A percentile compares a stretch with the other conserved stretches of the same genome.
phyloP scores from a whole-genome alignment of 2,329 filamentous ascomycete species.

The Hypoxylon sp. region DNA sequence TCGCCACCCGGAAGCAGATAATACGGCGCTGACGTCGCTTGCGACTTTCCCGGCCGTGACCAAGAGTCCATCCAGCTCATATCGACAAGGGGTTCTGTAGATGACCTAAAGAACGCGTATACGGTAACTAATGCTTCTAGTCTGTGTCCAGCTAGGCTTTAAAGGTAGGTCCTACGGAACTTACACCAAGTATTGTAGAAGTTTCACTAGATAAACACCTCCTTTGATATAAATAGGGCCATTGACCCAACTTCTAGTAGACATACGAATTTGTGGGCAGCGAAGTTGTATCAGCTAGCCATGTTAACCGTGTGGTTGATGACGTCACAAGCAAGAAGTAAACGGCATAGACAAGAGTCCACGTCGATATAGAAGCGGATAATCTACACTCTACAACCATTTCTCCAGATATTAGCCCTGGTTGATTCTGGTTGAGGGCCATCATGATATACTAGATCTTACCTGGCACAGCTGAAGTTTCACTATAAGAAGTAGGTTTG shows the following conservation, averaged over 20 bases:
- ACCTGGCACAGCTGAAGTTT: background rate
- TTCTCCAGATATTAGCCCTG: background rate
- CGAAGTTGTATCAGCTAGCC: background rate
- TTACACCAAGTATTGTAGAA: background rate
- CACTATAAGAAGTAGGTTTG: background rate
- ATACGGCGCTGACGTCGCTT: slow-evolving; percentile 65
- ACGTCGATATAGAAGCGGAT: background rate
- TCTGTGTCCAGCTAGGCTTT: slow-evolving; percentile 4
- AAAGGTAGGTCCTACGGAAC: slow-evolving; percentile 1
- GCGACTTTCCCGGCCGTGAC: slow-evolving; percentile 58
- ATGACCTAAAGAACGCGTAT: background rate
- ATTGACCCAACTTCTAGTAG: background rate
- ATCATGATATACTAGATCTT: background rate
- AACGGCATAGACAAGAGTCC: background rate
- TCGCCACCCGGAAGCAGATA: slow-evolving; percentile 66
- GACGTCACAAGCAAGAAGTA: slow-evolving; percentile 26
- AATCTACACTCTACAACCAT: background rate
- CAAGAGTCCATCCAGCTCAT: slow-evolving; percentile 63
- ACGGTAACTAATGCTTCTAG: background rate
- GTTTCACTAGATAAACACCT: background rate
- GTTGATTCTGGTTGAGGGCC: background rate
- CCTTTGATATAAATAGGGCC: background rate
- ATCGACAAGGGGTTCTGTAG: background rate
- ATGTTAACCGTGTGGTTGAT: slow-evolving; percentile 1
- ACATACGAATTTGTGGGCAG: background rate